Evolutionary conservation across 495 filamentous ascomycete species (phyloP).

Genomic region (Lophium mytilinum): DNA sequence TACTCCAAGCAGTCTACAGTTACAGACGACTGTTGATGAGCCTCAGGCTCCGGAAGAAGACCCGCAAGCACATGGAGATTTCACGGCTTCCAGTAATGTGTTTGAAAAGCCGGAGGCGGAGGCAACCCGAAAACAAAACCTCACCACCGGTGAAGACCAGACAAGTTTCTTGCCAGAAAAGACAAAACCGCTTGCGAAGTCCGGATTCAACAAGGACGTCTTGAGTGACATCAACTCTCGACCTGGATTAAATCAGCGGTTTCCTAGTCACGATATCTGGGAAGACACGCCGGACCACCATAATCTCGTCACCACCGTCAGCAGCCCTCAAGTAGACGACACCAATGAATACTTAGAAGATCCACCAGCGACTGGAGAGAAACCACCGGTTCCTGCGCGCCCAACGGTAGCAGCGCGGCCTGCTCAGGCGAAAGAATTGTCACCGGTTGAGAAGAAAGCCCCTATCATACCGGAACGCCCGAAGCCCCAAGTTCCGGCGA

Average conservation of each 20-base stretch:
- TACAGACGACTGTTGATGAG: slow-evolving; percentile 75
- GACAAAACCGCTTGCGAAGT: slow-evolving; percentile 33
- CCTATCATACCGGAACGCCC: slow-evolving; percentile 53
- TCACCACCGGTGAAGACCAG: slow-evolving; percentile 41
- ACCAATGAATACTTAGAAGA: slow-evolving; percentile 21
- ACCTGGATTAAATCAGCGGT: slow-evolving; percentile 59
- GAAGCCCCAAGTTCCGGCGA: slow-evolving; percentile 71
- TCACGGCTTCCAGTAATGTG: background rate
- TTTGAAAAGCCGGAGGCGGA: slow-evolving; percentile 55
- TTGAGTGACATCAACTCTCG: slow-evolving; percentile 38
- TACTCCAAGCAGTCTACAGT: slow-evolving; percentile 76
- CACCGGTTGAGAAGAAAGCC: slow-evolving; percentile 32
- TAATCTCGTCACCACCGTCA: slow-evolving; percentile 71
- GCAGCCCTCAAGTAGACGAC: slow-evolving; percentile 46
- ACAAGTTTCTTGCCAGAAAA: slow-evolving; percentile 30
- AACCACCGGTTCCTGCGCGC: slow-evolving; percentile 1
- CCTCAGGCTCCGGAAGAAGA: slow-evolving; percentile 53
- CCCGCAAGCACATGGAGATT: background rate
- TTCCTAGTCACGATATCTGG: slow-evolving; percentile 94
- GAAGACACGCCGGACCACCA: slow-evolving; percentile 86
- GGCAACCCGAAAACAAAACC: slow-evolving; percentile 39
- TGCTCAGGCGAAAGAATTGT: slow-evolving; percentile 31
- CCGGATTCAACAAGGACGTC: slow-evolving; percentile 36
- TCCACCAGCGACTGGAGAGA: slow-evolving; percentile 8
- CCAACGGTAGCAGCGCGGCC: slow-evolving; percentile 15